Evolutionary conservation across 768 basidiomycete species (phyloP), one percentile per base, ranked within the genome.

Genomic region (Hemileccinum rubropunctum): DNA sequence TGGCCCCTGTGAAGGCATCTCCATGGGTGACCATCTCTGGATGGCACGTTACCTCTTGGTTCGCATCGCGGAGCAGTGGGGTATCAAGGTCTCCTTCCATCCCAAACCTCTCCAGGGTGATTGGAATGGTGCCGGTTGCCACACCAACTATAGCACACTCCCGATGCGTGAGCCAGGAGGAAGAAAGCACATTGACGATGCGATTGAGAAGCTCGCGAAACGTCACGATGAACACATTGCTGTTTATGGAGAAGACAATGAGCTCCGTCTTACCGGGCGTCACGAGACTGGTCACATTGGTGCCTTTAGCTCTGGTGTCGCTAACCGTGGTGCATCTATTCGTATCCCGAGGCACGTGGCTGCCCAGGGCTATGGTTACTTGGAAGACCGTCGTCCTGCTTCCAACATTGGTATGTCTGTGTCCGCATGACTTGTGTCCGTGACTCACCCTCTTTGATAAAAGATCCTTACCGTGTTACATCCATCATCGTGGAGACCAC

Each of bases 11-110:
- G 88, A 91, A 69, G 97, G 97, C 47, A 98, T 98, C 70, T 78
- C 87, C 52, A 95, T 98, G 93, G 97, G 97, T 60, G 97, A 99
- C 71, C 95, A 99, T 74, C 86, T 99, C 61, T 97, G 94, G 93
- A 93, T 98, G 83, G 92, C 97, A 33, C 91, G 97, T 59, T 99
- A 88, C 79, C 88, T 99, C 60, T 86, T 98, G 62, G 71, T 92
- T 66, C 90, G 97, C 59, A 86, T 97, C 59, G 94, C 95, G 58
- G 97, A 98, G 73, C 94, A 98, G 73, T 97, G 94, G 93, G 89
- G 84, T 54, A 71, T 94, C 74, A 95, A 93, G 71, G 95, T 98
- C 56, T 97, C 97, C 57, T 94, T 98, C 94, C 97, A 99, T 80
- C 97, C 97, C 68, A 99, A 99, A 72, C 95, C 95, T 53, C 87